A percentile compares a stretch with the other conserved stretches of the same genome.
phyloP scores from a whole-genome alignment of 192 early-diverging fungal species.

The Backusella parvicylindrica region DNA sequence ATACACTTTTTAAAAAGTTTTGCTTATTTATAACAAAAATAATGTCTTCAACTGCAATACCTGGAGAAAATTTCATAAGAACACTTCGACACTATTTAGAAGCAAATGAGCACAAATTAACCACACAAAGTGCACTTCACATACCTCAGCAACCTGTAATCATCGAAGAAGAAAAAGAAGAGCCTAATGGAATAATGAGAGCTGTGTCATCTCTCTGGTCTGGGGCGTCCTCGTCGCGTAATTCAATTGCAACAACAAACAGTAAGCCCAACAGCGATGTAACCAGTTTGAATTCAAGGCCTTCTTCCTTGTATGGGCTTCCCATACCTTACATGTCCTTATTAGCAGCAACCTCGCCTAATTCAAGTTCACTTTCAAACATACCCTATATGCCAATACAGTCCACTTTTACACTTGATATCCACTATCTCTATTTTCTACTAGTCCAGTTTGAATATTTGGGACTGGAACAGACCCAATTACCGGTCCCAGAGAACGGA shows the following conservation, averaged over 20 bases:
- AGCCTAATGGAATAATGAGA: not conserved
- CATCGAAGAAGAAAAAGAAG: slow-evolving; percentile 5
- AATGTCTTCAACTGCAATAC: slow-evolving; percentile 16
- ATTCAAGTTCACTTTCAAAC: slow-evolving; percentile 19
- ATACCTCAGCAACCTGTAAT: not conserved
- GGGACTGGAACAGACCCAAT: slow-evolving; percentile 34
- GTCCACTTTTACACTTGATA: slow-evolving; percentile 33
- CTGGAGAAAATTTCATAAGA: slow-evolving; percentile 53
- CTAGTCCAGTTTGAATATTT: slow-evolving; percentile 38
- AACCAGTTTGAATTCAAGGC: slow-evolving; percentile 8
- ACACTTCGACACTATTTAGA: slow-evolving; percentile 53
- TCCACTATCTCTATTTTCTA: slow-evolving; percentile 42
- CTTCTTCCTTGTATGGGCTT: slow-evolving; percentile 17
- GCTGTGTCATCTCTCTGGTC: slow-evolving; percentile 17
- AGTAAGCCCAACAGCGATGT: not conserved
- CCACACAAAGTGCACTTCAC: not conserved
- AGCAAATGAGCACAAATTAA: slow-evolving; percentile 45
- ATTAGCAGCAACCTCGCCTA: slow-evolving; percentile 27
- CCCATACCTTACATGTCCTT: slow-evolving; percentile 28
- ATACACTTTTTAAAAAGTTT: not conserved
- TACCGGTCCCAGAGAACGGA: slow-evolving; percentile 19
- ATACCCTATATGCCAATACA: slow-evolving; percentile 12
- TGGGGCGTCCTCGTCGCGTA: not conserved
- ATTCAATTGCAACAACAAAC: not conserved
- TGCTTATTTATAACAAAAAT: not conserved